A percentile compares a stretch with the other conserved stretches of the same genome.
These are phyloP conservation scores for Trypanosoma rangeli DNA, from an alignment of 208 protist genomes.

Conservation along the genomic window DNA sequence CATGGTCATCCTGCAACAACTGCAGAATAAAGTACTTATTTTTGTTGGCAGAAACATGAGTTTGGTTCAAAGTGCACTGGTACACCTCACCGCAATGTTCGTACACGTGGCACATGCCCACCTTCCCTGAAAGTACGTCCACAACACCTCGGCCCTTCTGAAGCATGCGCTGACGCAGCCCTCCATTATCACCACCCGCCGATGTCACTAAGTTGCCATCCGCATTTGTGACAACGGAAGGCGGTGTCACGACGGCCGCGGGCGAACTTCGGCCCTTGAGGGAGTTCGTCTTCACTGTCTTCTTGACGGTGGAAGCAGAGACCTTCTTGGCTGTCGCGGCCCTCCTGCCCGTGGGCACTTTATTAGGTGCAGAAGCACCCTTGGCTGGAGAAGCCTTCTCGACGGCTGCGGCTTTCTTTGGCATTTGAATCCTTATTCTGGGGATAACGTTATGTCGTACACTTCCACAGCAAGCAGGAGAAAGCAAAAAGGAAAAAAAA, in stretches of 20 bases:
- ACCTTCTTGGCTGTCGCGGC: constrained; percentile 18
- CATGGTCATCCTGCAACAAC: constrained; percentile 61
- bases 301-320: constrained; percentile 4
- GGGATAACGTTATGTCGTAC: background rate
- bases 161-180: constrained; percentile 26
- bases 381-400: constrained; percentile 1
- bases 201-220: background rate
- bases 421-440: constrained; percentile 12
- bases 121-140: constrained; percentile 50
- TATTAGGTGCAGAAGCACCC: background rate
- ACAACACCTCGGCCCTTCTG: constrained; percentile 81
- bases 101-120: constrained; percentile 53
- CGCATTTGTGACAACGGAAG: background rate
- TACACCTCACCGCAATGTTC: constrained; percentile 52
- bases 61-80: constrained; percentile 86
- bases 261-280: constrained; percentile 29
- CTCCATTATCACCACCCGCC: constrained; percentile 2
- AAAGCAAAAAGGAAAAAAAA: constrained; percentile 19
- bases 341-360: constrained; percentile 6
- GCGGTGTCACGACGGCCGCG: constrained; percentile 14
- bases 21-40: constrained; percentile 92
- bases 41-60: constrained; percentile 73
- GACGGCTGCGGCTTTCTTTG: constrained; percentile 31
- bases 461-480: background rate
- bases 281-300: background rate